Conservation (phyloP, 208 protist species). For the Trichomonas tenax region DNA sequence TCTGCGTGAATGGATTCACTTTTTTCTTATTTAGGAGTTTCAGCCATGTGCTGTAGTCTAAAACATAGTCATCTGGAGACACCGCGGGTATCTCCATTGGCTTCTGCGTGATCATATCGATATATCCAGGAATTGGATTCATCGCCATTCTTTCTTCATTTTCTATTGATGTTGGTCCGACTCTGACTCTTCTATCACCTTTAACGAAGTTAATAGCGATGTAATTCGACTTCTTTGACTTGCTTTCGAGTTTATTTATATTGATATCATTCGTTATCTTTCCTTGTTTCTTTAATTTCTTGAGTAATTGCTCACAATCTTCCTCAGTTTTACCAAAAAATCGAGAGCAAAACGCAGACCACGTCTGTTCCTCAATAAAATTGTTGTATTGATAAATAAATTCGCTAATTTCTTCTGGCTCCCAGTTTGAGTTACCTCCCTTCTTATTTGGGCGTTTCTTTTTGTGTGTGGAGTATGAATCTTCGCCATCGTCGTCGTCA, state of each 20-base stretch:
- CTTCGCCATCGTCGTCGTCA: neutral
- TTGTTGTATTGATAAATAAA: neutral
- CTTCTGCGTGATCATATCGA: neutral
- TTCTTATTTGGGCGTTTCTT: neutral
- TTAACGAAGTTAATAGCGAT: neutral
- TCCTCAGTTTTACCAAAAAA: neutral
- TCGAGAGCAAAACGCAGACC: neutral
- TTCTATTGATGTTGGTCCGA: neutral
- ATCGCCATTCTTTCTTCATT: neutral
- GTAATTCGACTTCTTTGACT: neutral
- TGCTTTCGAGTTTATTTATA: neutral
- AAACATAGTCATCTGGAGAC: neutral
- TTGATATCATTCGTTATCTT: neutral
- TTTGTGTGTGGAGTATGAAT: neutral
- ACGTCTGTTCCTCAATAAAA: neutral
- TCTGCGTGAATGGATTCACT: neutral
- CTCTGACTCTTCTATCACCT: neutral
- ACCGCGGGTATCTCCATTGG: neutral
- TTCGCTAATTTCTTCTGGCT: neutral
- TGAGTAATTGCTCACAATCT: neutral
- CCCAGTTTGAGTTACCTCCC: neutral
- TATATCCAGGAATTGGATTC: constrained; percentile 3
- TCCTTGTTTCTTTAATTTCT: neutral
- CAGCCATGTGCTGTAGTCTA: neutral
- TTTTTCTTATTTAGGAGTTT: neutral